Base-by-base conservation (phyloP, 1,139 yeast genomes). In the Candida frijolesensis region DNA sequence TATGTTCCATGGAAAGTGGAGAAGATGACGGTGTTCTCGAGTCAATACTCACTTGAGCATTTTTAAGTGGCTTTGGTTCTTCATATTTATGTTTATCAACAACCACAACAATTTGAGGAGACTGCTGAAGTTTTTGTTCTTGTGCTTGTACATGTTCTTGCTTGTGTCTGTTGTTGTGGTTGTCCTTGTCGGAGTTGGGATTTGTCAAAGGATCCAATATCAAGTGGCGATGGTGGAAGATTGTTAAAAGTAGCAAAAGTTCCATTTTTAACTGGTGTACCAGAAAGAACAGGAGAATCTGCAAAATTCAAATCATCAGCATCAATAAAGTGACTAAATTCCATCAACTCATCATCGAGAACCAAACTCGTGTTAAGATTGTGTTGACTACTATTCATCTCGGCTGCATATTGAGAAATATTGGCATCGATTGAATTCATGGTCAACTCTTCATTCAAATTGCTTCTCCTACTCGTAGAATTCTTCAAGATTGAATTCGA, bases 291-390 rank as follows among this genome's bases (percentile, higher is more conserved):
- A 11, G 67, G 66, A 8, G 67, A 61, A 44, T 58, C 53, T 4
- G 66, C 59, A 49, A 73, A 70, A 55, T 68, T 70, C 56, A 72
- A 63, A 54, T 71, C 65, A 29, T 74, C 90, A 58, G 85, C 82
- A 61, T 85, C 84, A 46, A 87, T 82, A 60, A 81, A 80, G 54
- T 84, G 86, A 42, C 86, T 80, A 57, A 86, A 82, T 58, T 85
- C 91, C 70, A 78, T 73, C 22, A 79, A 64, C 43, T 78, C 82
- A 32, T 60, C 60, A 46, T 53, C 63, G 43, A 64, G 67, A n/a
- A 29, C 33, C 11, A 43, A 42, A 10, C 45, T 33, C 9, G 38
- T 29, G 38, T 37, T 44, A 8, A 38, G 42, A 14, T 52, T 52
- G 42, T 48, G 46, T 9, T 22, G 19, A 25, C 10, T 35, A 32